phyloP scores from a whole-genome alignment of 2,329 filamentous ascomycete species.

The Tolypocladium tundrense region DNA sequence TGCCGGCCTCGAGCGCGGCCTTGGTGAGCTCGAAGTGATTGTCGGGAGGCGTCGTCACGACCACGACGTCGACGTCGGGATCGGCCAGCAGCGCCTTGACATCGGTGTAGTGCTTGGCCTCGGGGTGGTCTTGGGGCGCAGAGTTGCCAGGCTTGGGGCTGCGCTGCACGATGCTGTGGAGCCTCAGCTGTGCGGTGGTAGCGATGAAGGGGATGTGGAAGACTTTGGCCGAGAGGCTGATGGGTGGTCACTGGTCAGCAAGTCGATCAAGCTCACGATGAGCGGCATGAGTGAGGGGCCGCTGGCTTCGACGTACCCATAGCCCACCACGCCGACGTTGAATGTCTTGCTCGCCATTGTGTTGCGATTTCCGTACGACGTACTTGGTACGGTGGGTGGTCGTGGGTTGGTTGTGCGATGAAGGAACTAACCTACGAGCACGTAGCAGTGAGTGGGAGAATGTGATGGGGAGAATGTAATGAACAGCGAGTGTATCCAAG shows the following conservation, averaged over 20 bases:
- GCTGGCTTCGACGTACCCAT: conserved; percentile 28
- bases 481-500: neutral
- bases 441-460: neutral
- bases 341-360: conserved; percentile 27
- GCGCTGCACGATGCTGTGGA: conserved; percentile 70
- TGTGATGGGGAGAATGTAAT: neutral
- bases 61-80: conserved; percentile 54
- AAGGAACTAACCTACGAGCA: neutral
- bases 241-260: neutral
- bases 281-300: neutral
- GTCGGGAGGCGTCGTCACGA: conserved; percentile 62
- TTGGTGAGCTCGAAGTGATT: conserved; percentile 59
- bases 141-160: conserved; percentile 54
- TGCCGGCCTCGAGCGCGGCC: conserved; percentile 55
- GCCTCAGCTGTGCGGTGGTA: conserved; percentile 50
- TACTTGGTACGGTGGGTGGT: neutral
- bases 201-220: conserved; percentile 77
- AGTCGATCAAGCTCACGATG: neutral
- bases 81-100: conserved; percentile 56
- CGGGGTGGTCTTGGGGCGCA: conserved; percentile 57
- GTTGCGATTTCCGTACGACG: neutral
- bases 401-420: neutral
- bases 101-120: conserved; percentile 52
- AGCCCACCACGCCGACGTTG: conserved; percentile 42
- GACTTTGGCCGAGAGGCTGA: conserved; percentile 57